Conservation (phyloP, 306 rosid species). For the Glycine soja region DNA sequence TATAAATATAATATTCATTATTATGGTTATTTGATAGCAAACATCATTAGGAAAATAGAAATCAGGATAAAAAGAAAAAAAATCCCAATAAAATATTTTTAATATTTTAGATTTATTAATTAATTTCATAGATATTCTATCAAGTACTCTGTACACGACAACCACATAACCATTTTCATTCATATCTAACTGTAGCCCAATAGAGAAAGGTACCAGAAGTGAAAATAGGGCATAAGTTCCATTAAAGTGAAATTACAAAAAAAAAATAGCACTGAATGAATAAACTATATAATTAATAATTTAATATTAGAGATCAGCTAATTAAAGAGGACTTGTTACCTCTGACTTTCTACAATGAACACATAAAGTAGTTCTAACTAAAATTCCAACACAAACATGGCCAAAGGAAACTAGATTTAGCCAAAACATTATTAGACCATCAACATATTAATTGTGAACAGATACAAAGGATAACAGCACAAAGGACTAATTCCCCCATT, state of each 20-base stretch:
- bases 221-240: conserved; percentile 12
- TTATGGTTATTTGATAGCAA: not conserved
- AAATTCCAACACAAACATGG: conserved; percentile 26
- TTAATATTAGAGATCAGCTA: too few relatives aligned
- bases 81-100: not conserved
- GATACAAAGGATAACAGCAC: not conserved
- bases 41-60: conserved; percentile 19
- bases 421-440: conserved; percentile 15
- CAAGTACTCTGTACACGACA: conserved; percentile 7
- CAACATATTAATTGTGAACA: conserved; percentile 14
- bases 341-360: not conserved
- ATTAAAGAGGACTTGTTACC: not conserved
- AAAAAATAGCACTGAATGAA: conserved; percentile 15
- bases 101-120: not conserved
- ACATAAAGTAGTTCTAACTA: conserved; percentile 9
- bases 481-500: conserved; percentile 9
- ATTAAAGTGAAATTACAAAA: not conserved
- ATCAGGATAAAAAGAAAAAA: not conserved
- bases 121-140: not conserved
- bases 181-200: conserved; percentile 16
- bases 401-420: not conserved
- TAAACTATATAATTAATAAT: conserved; percentile 18
- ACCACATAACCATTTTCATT: conserved; percentile 18
- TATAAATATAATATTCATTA: not conserved
- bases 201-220: conserved; percentile 8